Conservation (phyloP, 805 yeast species). For the Saccharomycopsis lassenensis region DNA sequence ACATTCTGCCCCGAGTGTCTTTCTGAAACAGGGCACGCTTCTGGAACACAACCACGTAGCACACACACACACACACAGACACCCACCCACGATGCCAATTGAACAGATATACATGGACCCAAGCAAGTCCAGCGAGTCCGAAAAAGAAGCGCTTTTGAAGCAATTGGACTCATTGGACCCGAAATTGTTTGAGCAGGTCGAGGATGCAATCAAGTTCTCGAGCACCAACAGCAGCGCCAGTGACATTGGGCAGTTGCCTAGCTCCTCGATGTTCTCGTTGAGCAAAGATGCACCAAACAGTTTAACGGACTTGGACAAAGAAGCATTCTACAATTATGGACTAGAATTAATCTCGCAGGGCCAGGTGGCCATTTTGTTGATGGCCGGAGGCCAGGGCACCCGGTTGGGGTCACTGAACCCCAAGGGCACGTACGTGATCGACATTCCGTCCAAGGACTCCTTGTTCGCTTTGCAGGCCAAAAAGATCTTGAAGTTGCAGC, state of each 20-base stretch:
- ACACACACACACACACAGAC: too few species aligned
- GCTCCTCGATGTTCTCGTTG: conserved; percentile 41
- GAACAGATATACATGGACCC: conserved; percentile 13
- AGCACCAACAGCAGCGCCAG: conserved; percentile 19
- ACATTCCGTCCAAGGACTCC: conserved; percentile 73
- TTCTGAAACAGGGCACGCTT: too few species aligned
- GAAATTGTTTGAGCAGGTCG: conserved; percentile 15
- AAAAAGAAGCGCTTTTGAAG: conserved; percentile 5
- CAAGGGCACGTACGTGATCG: conserved; percentile 87
- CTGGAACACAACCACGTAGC: too few species aligned
- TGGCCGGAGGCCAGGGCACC: conserved; percentile 99
- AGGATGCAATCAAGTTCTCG: conserved; percentile 25
- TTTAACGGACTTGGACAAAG: conserved; percentile 24
- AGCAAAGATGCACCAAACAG: conserved; percentile 21
- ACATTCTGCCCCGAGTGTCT: too few species aligned
- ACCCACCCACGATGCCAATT: too few species aligned
- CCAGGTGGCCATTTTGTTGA: conserved; percentile 77
- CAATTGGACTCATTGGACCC: conserved; percentile 10
- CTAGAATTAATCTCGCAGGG: conserved; percentile 53
- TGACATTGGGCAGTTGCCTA: conserved; percentile 41
- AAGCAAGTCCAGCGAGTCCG: conserved; percentile 8
- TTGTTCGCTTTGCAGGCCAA: conserved; percentile 92
- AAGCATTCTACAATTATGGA: conserved; percentile 43
- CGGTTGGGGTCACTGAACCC: conserved; percentile 84
- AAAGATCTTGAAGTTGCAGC: conserved; percentile 54